These are phyloP conservation scores for Vaccinium darrowii DNA, from an alignment of 148 eudicot species.

Conservation along the genomic window DNA sequence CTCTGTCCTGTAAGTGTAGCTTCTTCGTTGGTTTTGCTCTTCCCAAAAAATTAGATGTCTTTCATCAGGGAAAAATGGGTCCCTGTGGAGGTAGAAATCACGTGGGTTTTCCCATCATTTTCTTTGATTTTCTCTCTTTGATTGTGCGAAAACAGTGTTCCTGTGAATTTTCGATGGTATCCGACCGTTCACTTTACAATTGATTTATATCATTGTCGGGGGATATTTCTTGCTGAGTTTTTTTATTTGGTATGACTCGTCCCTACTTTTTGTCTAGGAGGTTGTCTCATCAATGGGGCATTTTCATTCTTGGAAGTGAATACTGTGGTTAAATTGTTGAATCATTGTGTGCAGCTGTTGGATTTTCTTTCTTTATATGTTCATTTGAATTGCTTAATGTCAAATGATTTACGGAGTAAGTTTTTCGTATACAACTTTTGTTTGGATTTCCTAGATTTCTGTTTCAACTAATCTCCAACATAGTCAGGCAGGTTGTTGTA, in stretches of 20 bases:
- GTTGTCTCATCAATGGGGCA: background rate
- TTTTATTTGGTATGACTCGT: conserved; percentile 11
- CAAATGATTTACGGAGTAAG: background rate
- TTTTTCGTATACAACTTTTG: background rate
- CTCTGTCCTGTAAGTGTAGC: background rate
- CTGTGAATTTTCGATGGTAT: background rate
- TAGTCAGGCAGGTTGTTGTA: background rate
- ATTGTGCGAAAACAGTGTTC: background rate
- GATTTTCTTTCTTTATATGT: background rate
- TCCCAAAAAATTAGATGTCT: background rate
- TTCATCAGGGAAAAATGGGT: background rate
- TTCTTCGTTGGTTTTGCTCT: background rate
- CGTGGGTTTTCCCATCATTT: background rate
- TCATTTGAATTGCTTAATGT: background rate
- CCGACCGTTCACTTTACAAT: background rate
- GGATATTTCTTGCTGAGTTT: background rate
- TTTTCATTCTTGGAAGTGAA: background rate
- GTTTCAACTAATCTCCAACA: background rate
- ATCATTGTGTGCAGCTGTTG: background rate
- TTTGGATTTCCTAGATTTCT: background rate
- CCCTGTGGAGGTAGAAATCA: background rate
- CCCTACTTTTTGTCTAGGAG: background rate
- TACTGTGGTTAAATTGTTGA: background rate
- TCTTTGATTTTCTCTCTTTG: background rate
- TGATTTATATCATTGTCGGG: background rate